These are phyloP conservation scores for Ceratocystis cacaofunesta DNA, from an alignment of 2,329 filamentous ascomycete species.

Conservation along the genomic window DNA sequence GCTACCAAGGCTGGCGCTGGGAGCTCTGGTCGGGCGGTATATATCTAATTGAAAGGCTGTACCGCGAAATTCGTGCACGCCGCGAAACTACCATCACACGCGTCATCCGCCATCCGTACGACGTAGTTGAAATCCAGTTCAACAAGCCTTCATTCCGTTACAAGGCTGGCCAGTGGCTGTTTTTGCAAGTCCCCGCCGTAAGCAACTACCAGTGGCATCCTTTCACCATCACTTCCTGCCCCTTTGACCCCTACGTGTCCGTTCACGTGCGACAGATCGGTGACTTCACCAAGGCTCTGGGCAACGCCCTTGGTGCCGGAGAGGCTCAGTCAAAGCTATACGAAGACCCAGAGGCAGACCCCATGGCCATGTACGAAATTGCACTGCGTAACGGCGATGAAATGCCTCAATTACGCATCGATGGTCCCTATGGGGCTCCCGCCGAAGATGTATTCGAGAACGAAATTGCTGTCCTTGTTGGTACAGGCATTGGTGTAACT, in stretches of 20 bases:
- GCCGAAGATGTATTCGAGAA: conserved; percentile 87
- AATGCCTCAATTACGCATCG: conserved; percentile 68
- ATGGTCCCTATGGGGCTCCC: conserved; percentile 78
- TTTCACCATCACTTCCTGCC: conserved; percentile 86
- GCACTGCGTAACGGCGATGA: conserved; percentile 68
- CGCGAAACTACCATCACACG: conserved; percentile 81
- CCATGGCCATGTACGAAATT: conserved; percentile 82
- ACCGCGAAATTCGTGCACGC: conserved; percentile 74
- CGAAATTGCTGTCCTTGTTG: conserved; percentile 63
- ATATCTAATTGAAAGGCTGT: conserved; percentile 78
- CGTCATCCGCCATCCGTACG: conserved; percentile 89
- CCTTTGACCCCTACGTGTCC: conserved; percentile 73
- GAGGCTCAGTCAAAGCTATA: conserved; percentile 64
- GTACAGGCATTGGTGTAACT: conserved; percentile 63
- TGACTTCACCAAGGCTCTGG: conserved; percentile 68
- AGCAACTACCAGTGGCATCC: conserved; percentile 79
- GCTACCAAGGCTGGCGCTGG: conserved; percentile 96
- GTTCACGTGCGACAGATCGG: conserved; percentile 80
- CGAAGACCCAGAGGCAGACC: conserved; percentile 52
- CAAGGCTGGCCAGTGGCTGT: conserved; percentile 85
- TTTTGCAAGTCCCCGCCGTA: conserved; percentile 69
- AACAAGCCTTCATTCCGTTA: conserved; percentile 79
- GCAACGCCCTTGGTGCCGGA: conserved; percentile 70
- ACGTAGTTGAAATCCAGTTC: conserved; percentile 84
- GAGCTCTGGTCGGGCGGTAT: conserved; percentile 74